Base-by-base conservation (phyloP, 176 grass and related monocot genomes). In the Aegilops sharonensis region DNA sequence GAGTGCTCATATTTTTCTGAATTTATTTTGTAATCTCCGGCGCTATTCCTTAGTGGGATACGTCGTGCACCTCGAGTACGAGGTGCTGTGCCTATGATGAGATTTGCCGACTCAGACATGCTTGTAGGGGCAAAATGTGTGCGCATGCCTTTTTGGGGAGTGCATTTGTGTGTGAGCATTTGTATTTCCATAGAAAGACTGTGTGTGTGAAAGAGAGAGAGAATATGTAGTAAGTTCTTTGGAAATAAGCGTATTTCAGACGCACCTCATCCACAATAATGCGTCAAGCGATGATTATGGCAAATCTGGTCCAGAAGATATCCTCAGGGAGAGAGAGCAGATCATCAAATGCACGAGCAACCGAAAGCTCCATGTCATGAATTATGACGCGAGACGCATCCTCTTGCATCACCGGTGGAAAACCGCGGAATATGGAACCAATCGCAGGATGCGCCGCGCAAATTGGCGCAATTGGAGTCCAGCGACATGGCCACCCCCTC, bases 401-500 rank as follows among this genome's bases (percentile, higher is more conserved):
- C 15, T 68, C 30, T 80, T 62, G 59, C 86, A 11, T 87, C 70
- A 57, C 39, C 25, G 45, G 11, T 59, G 6, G 18, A 87, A 74
- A 85, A 27, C 72, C 14, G 30, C 2, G 39, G 62, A 64, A 48
- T 42, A 24, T 39, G 23, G 11, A 13, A 24, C 32, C 57, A 64
- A 17, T 68, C 52, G 63, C 21, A 59, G 5, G 75, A 79, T 30
- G 31, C 31, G 29, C 8, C 20, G 27, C 24, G 75, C 64, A 78
- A 78, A 77, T 83, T 76, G 48, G 72, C 30, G 62, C 62, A 42
- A 77, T 83, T 83, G 80, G 72, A 83, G 68, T 88, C 86, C 86
- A 88, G 24, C 73, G 12, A 2, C 43, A 68, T 66, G 14, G 30
- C 83, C 83, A 78, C 83, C 59, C 5, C 36, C 30, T 54, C 23